phyloP scores from a whole-genome alignment of 768 basidiomycete species.

The Trametes villosa region DNA sequence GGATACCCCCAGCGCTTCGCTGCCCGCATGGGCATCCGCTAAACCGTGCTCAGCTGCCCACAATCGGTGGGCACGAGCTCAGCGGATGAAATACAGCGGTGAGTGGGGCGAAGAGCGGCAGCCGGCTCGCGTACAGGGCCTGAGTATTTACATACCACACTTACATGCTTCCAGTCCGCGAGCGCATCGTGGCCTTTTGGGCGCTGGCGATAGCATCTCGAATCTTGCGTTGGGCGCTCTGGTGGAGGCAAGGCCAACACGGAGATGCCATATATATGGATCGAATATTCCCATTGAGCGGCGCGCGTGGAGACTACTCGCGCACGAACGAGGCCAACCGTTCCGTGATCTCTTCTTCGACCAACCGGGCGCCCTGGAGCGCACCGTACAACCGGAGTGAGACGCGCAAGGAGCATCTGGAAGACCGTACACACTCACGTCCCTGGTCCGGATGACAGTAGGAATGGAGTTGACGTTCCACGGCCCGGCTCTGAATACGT shows the following conservation, averaged over 20 bases:
- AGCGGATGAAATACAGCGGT: not conserved
- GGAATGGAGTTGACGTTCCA: conserved; percentile 66
- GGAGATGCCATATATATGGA: not conserved
- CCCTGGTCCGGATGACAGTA: conserved; percentile 62
- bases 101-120: not conserved
- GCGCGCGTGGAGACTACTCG: not conserved
- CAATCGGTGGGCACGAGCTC: not conserved
- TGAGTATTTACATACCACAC: not conserved
- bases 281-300: not conserved
- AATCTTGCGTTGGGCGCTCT: not conserved
- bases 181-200: not conserved
- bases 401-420: not conserved
- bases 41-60: not conserved
- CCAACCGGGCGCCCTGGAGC: conserved; percentile 41
- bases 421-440: conserved; percentile 48
- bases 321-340: conserved; percentile 22
- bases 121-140: not conserved
- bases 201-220: not conserved
- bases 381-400: not conserved
- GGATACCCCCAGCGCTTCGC: no score
- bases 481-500: conserved; percentile 62
- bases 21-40: not conserved
- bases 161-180: not conserved
- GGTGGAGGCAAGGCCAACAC: not conserved
- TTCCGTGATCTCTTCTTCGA: conserved; percentile 43